Evolutionary conservation across 306 rosid genomes (phyloP).

Genomic region (Cicer yamashitae): DNA sequence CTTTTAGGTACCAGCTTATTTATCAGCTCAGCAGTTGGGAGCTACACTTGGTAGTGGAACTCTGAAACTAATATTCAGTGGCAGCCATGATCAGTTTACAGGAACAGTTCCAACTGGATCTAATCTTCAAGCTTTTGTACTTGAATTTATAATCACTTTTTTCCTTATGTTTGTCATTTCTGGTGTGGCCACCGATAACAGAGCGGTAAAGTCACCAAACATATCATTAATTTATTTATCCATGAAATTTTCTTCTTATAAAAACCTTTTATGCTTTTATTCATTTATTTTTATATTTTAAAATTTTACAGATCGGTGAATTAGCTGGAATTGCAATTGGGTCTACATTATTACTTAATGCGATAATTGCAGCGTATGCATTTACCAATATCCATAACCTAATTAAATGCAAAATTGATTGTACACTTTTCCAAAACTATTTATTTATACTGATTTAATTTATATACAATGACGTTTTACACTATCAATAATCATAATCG

Average conservation of each 20-base stretch:
- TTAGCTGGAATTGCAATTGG: conserved; percentile 91
- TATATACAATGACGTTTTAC: no score
- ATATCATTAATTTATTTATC: neutral
- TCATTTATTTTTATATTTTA: neutral
- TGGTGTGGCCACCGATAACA: conserved; percentile 80
- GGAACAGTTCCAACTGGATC: conserved; percentile 72
- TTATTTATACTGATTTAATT: neutral
- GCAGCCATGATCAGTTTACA: conserved; percentile 51
- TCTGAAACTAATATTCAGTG: conserved; percentile 63
- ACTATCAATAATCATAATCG: no score
- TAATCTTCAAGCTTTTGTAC: conserved; percentile 64
- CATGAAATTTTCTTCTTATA: conserved; percentile 16
- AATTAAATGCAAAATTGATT: neutral
- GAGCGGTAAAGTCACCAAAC: conserved; percentile 59
- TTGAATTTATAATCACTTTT: conserved; percentile 86
- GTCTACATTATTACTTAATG: conserved; percentile 75
- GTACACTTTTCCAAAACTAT: neutral
- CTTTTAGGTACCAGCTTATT: conserved; percentile 71
- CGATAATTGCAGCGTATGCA: conserved; percentile 72
- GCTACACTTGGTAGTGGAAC: conserved; percentile 85
- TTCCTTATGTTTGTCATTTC: conserved; percentile 80
- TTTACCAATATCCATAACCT: conserved; percentile 15
- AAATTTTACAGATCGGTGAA: conserved; percentile 72
- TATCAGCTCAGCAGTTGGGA: conserved; percentile 69
- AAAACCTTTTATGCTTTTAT: neutral